Percentiles rank a stretch among this genome's conserved stretches.
Evolutionary conservation across 2,329 filamentous ascomycete genomes (phyloP).

Genomic region (Emergomyces orientalis): DNA sequence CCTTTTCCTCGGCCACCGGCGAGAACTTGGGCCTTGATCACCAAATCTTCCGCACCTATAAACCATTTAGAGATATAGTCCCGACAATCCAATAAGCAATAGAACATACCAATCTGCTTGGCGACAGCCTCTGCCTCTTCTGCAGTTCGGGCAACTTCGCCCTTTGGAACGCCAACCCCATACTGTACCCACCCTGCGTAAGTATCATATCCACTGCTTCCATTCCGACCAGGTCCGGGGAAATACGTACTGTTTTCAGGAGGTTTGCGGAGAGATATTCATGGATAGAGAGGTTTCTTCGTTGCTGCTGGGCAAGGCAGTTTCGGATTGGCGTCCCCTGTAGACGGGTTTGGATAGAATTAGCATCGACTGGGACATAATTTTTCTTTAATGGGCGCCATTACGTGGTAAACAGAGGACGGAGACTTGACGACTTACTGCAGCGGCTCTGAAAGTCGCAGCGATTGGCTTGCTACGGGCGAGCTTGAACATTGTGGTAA

Average conservation of each 20-base stretch:
- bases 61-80: not conserved
- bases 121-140: constrained; percentile 88
- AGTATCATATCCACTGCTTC: not conserved
- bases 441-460: constrained; percentile 67
- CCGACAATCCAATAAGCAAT: constrained; percentile 2
- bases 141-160: constrained; percentile 70
- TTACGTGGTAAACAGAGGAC: constrained; percentile 17
- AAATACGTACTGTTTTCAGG: constrained; percentile 53
- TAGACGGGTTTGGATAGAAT: constrained; percentile 11
- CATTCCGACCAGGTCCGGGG: not conserved
- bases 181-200: constrained; percentile 51
- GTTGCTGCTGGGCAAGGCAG: constrained; percentile 60
- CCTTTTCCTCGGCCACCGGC: constrained; percentile 97
- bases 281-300: constrained; percentile 87
- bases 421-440: constrained; percentile 46
- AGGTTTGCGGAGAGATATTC: constrained; percentile 95
- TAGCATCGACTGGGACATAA: not conserved
- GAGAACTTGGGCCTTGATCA: constrained; percentile 99
- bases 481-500: constrained; percentile 71
- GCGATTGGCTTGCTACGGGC: constrained; percentile 72
- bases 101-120: constrained; percentile 64
- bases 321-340: constrained; percentile 50
- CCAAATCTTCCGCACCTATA: constrained; percentile 76
- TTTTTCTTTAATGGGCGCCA: constrained; percentile 28
- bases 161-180: constrained; percentile 86